Evolutionary conservation across 345 rosid species (phyloP), one percentile per base, ranked within the genome.

Genomic region (Citrus inodora): DNA sequence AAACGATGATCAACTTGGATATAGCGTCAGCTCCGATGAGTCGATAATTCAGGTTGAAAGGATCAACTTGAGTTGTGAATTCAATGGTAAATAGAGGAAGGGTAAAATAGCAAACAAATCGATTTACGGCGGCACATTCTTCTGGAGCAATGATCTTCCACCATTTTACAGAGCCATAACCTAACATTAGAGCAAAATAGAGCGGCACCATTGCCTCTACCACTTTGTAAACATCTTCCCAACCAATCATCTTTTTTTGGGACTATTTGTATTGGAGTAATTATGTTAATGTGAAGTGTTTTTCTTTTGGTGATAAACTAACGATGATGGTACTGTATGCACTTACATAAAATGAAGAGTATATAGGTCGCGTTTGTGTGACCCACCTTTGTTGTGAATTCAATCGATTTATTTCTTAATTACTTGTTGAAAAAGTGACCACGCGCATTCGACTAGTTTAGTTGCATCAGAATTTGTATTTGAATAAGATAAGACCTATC

Each of bases 161-260:
- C 97, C 98, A 95, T 81, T 81, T 88, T 35, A 93, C 93, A 0
- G 99, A 95, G 4, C 96, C 98, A 32, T 95, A 95, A 8, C 97
- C 99, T 9, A 95, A 82, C 33, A 87, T 73, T 51, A 95, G 76
- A 14, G 99, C 94, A 10, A 92, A 88, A 60, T 92, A 93, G 8
- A 95, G 89, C 1, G 99, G 99, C 19, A 81, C 91, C 93, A 88
- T 91, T 37, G 97, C 98, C 62, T 71, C 92, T 22, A 88, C 76
- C 80, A 92, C 98, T 80, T 91, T 92, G 89, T 93, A 95, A 58
- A 87, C 85, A 71, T 93, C 97, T 59, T 77, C 93, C 85, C 87
- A 89, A 22, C 86, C 90, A 58, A 93, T 90, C 99, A 96, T 94
- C 13, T 60, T 30, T 78, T 79, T 33, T 51, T 11, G 51, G 51